Evolutionary conservation across 2,329 filamentous ascomycete species (phyloP), one percentile per base, ranked within the genome.

Genomic region (Hyphodiscus sp.): DNA sequence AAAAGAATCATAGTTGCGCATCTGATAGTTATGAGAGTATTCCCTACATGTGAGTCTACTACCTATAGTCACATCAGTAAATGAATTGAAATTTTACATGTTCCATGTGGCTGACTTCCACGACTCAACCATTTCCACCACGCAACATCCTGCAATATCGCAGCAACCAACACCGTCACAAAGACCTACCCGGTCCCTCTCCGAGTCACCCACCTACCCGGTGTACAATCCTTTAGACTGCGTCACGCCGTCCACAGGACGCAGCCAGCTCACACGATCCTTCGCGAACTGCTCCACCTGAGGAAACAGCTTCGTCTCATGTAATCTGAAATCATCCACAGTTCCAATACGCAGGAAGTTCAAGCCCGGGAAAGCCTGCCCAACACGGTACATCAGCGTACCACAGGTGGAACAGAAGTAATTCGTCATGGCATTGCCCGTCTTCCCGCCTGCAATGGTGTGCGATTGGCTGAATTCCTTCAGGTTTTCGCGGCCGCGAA

Each of bases 351-450:
- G 69, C 54, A 79, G 49, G 48, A 84, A 20, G 20, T 26, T 45
- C 44, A 2, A 26, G 3, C 41, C 41, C 41, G 41, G 41, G 19
- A n/a, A 42, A 16, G 41, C 41, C 10, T 42, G 16, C 3, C 41
- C 19, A 19, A 42, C 16, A 42, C 41, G 41, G 11, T 83, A 85
- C 79, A 86, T 78, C 4, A 85, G 72, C 0, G 76, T 76, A 0
- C 83, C 82, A 61, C 83, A 86, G 0, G 70, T 76, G 0, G 63
- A 68, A 59, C 83, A 86, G 66, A 86, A 86, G 62, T 74, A 71
- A 61, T 85, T 85, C 8, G 76, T 77, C 82, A 86, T 86, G 7
- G 48, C 65, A 51, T 74, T 72, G 2, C 71, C 72, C 0, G 73
- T 26, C 23, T 26, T 26, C 8, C 23, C 23, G 8, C 23, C 71